Percentiles rank a stretch among this genome's conserved stretches.
phyloP scores from a whole-genome alignment of 768 basidiomycete species.

The Boletellus sp. region DNA sequence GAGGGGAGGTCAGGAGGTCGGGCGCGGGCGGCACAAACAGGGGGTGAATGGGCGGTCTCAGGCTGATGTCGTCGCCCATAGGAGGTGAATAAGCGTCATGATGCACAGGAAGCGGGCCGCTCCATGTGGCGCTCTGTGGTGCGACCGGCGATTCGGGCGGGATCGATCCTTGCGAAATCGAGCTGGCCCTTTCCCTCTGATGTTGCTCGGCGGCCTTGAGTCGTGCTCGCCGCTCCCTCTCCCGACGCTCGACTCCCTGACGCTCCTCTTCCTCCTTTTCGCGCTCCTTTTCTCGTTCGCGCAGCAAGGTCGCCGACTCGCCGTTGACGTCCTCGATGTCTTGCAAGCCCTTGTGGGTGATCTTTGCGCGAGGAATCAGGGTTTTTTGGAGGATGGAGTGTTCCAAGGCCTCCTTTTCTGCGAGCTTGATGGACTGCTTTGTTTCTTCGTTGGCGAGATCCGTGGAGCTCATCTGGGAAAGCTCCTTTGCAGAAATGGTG shows the following conservation, averaged over 20 bases:
- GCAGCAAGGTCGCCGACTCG: slow-evolving; percentile 36
- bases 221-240: slow-evolving; percentile 65
- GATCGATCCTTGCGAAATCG: slow-evolving; percentile 48
- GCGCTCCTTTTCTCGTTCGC: slow-evolving; percentile 51
- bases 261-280: slow-evolving; percentile 67
- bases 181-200: slow-evolving; percentile 46
- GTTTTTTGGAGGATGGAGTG: slow-evolving; percentile 80
- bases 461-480: slow-evolving; percentile 83
- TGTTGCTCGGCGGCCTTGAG: slow-evolving; percentile 45
- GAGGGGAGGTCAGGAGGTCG: slow-evolving; percentile 36
- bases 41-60: slow-evolving; percentile 32
- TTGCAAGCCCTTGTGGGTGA: slow-evolving; percentile 91
- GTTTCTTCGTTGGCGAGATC: slow-evolving; percentile 87
- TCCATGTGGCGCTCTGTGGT: slow-evolving; percentile 52
- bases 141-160: slow-evolving; percentile 70
- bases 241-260: slow-evolving; percentile 53
- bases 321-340: slow-evolving; percentile 81
- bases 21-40: slow-evolving; percentile 36
- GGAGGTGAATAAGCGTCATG: slow-evolving; percentile 25
- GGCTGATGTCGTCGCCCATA: slow-evolving; percentile 20
- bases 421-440: slow-evolving; percentile 75
- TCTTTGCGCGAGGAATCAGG: slow-evolving; percentile 66
- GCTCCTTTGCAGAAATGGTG: slow-evolving; percentile 62
- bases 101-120: slow-evolving; percentile 52
- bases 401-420: slow-evolving; percentile 78